phyloP scores from a whole-genome alignment of 305 asterid genomes.

The Rubia occidens region DNA sequence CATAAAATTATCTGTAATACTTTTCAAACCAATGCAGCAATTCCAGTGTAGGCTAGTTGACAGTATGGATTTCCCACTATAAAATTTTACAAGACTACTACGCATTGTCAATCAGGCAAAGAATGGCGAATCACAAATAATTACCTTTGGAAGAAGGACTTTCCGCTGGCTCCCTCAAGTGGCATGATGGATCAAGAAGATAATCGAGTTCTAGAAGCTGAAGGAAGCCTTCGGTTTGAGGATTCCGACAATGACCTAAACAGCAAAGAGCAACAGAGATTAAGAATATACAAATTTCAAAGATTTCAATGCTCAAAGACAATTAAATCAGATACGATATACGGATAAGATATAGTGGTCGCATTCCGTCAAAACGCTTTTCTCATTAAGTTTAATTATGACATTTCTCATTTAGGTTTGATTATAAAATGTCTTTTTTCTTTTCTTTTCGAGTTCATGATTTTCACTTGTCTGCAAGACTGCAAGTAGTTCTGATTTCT shows the following conservation, averaged over 20 bases:
- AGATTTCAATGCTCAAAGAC: not conserved
- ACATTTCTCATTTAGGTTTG: not conserved
- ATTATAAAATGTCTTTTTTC: not conserved
- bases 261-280: conserved; percentile 14
- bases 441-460: not conserved
- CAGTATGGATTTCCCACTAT: not conserved
- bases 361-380: not conserved
- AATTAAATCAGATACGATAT: not conserved
- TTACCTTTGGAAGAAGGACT: conserved; percentile 41
- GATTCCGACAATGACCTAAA: conserved; percentile 64
- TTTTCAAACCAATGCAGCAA: not conserved
- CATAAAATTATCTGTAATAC: not conserved
- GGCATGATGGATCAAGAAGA: conserved; percentile 43
- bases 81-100: not conserved
- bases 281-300: conserved; percentile 10
- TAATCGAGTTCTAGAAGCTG: conserved; percentile 62
- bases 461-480: not conserved
- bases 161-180: conserved; percentile 23
- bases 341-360: not conserved
- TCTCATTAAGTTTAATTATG: not conserved
- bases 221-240: conserved; percentile 73
- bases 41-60: not conserved
- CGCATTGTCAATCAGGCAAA: conserved; percentile 8
- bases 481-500: not conserved
- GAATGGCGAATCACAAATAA: conserved; percentile 6